phyloP scores from a whole-genome alignment of 768 basidiomycete genomes.

The Mycena leptocephala region DNA sequence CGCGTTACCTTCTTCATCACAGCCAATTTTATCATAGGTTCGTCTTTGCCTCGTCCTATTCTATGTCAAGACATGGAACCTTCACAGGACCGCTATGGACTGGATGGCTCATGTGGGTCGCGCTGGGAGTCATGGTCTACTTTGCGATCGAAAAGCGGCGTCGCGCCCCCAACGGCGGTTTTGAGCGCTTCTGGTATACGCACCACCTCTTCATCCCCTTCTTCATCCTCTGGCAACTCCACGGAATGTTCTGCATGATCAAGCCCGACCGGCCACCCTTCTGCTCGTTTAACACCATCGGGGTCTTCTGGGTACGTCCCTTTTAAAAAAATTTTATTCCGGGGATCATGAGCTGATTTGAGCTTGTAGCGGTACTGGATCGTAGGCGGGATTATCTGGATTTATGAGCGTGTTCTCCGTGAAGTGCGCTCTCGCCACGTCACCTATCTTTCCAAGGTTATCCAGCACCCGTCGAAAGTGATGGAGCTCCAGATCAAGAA shows the following conservation, averaged over 20 bases:
- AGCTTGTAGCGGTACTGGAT: conserved; percentile 87
- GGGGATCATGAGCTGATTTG: not conserved
- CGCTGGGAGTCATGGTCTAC: conserved; percentile 86
- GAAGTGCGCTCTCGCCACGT: conserved; percentile 92
- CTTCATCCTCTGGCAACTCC: conserved; percentile 96
- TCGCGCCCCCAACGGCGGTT: conserved; percentile 69
- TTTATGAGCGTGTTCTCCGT: conserved; percentile 91
- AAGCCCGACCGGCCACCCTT: conserved; percentile 90
- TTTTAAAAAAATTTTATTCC: conserved; percentile 14
- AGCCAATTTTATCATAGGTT: conserved; percentile 89
- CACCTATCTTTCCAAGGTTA: conserved; percentile 94
- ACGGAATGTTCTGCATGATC: conserved; percentile 98
- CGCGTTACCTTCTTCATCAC: conserved; percentile 78
- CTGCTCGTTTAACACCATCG: conserved; percentile 89
- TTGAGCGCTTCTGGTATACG: conserved; percentile 93
- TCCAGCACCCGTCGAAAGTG: conserved; percentile 95
- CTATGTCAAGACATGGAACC: too few species aligned
- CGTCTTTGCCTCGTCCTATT: too few species aligned
- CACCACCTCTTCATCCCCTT: conserved; percentile 93
- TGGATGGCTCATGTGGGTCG: conserved; percentile 86
- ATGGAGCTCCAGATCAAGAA: conserved; percentile 77
- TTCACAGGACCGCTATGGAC: conserved; percentile 22
- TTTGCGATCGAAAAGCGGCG: conserved; percentile 89
- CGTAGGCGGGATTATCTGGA: conserved; percentile 88
- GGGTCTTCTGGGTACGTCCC: conserved; percentile 92